Base-by-base conservation (phyloP, 805 yeast genomes). In the Saccharomyces mikatae region DNA sequence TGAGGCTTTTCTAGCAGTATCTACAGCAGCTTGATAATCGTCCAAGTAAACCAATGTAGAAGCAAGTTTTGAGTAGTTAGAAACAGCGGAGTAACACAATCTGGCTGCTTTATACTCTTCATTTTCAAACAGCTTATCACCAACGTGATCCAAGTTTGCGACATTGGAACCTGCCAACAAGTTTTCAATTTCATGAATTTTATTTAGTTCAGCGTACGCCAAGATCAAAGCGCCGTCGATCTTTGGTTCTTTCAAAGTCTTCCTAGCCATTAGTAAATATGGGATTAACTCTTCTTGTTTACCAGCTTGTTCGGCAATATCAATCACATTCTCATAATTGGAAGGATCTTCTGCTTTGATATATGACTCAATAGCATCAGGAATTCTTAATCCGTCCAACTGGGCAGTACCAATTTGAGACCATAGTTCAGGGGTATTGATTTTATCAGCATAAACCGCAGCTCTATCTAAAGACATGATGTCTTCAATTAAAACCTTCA, bases 1-100 rank as follows among this genome's bases (percentile, higher is more conserved):
- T 36, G 96, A 87, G 2, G 99, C 98, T 75, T 92, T 94, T 78
- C 99, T 87, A 24, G 99, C 99, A 73, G 97, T 90, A 68, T 94
- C 98, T 58, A 94, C 99, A 51, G 99, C 99, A 54, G 89, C 83
- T 75, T 94, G 97, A 72, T 89, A 91, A 70, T 94, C 97, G 53
- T 83, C 84, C 66, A 94, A 77, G 76, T 84, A 90, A 36, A 94
- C 99, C 67, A 91, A 81, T 30, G 98, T 92, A n/a, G 96, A 87
- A 14, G 99, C 98, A 63, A 94, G 81, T 72, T 91, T 94, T 50
- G 97, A 86, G 79, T 96, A 92, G 75, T 92, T 94, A 46, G 97
- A 89, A 56, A 92, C 85, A 59, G 84, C 86, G 9, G 90, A 76
- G 73, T 81, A 94, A 63, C 95, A 81, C 59, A 89, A 76, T 74